Evolutionary conservation across 371 early-diverging fungal genomes (phyloP), one percentile per base, ranked within the genome.

Genomic region (Lichtheimia ornata): DNA sequence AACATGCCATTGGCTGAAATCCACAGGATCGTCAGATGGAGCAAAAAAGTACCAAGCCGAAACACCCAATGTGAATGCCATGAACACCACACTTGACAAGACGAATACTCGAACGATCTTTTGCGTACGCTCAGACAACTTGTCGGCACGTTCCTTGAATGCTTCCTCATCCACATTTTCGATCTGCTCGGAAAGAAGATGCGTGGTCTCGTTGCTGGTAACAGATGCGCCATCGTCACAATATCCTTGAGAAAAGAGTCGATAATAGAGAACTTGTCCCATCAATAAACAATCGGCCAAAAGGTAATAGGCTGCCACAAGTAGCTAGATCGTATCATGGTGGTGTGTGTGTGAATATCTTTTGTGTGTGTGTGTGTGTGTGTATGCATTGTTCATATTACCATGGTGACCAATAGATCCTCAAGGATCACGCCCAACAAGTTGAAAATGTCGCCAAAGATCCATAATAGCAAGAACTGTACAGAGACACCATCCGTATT

Each of bases 401-500:
- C 89, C 76, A 88, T 84, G 2, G 92, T 91, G 28, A 85, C 62
- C 52, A 92, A 63, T 47, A 94, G 76, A 43, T 88, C 66, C 24
- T 93, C 91, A 41, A 90, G 66, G 9, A 90, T 64, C 35, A 87
- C 81, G 20, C 95, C 96, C 35, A 88, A 64, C 53, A 94, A 71
- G 72, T 94, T 94, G 69, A 87, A 74, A 27, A 91, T 69, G 66
- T 95, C 96, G 12, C 95, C 96, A 2, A 85, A 72, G 13, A 93
- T 76, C 96, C 96, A 95, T 45, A 89, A 79, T 24, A 81, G 65
- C 2, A 95, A 65, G 59, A 94, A 93, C 0, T 68, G 62, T 20
- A 89, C 53, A 18, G 90, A 88, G 30, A 95, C 75, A 20, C 86
- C 87, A 51, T 87, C 84, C 24, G 88, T 82, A 25, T 82, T 83